Conservation (phyloP, 2,329 filamentous ascomycete genomes). For the Botryotinia calthae region DNA sequence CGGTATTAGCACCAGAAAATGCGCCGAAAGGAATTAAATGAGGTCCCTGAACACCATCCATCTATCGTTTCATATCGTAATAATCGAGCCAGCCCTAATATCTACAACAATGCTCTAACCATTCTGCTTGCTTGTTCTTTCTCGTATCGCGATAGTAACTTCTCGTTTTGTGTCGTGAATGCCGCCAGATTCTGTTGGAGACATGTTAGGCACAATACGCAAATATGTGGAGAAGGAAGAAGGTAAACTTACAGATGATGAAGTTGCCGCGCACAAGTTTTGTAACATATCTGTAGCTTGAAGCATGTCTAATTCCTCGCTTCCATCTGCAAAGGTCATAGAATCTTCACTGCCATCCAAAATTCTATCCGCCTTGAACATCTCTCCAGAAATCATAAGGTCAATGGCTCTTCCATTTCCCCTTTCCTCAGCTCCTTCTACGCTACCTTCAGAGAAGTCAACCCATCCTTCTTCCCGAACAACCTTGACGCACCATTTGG, state of each 20-base stretch:
- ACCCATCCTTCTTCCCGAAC: conserved; percentile 2
- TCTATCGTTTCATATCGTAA: background rate
- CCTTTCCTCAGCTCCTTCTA: background rate
- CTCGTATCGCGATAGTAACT: background rate
- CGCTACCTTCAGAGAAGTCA: background rate
- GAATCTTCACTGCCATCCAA: background rate
- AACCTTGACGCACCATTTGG: background rate
- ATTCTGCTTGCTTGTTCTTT: conserved; percentile 3
- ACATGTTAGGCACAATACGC: background rate
- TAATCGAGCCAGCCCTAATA: background rate
- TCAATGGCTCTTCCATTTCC: background rate
- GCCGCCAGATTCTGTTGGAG: conserved; percentile 9
- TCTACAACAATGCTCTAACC: conserved; percentile 7
- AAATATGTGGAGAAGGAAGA: background rate
- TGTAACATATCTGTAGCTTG: background rate
- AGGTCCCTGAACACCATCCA: background rate
- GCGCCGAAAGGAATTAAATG: background rate
- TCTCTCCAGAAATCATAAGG: conserved; percentile 10
- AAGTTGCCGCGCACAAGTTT: background rate
- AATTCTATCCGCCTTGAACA: conserved; percentile 1
- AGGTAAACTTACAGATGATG: background rate
- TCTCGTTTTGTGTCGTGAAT: conserved; percentile 4
- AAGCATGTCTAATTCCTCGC: background rate
- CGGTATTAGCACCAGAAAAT: background rate
- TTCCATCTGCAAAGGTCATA: background rate